Conservation (phyloP, 2,329 filamentous ascomycete species). For the Cytospora mali region DNA sequence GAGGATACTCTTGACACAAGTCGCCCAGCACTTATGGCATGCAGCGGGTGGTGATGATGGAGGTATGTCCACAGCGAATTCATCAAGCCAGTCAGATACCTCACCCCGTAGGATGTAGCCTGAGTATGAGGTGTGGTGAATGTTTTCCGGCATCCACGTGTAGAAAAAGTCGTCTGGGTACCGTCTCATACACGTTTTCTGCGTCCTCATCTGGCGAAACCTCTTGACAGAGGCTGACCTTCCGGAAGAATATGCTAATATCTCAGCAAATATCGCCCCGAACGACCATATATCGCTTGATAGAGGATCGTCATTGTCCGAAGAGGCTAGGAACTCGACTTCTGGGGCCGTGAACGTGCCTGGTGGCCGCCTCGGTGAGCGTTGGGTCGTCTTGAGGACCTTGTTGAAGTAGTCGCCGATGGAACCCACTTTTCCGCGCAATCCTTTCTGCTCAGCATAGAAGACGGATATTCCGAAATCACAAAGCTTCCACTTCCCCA, state of each 20-base stretch:
- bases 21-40: constrained; percentile 22
- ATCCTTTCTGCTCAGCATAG: neutral
- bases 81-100: constrained; percentile 9
- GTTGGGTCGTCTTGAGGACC: constrained; percentile 5
- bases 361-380: constrained; percentile 9
- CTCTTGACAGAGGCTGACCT: neutral
- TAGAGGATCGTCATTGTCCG: neutral
- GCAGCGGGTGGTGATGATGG: neutral
- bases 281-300: constrained; percentile 25
- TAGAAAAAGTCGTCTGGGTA: constrained; percentile 20
- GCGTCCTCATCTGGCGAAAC: constrained; percentile 7
- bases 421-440: neutral
- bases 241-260: constrained; percentile 16
- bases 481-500: constrained; percentile 25
- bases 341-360: constrained; percentile 24
- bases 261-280: constrained; percentile 24
- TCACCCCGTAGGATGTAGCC: neutral
- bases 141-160: neutral
- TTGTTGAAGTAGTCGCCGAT: constrained; percentile 19
- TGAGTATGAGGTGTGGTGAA: neutral
- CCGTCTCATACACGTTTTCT: neutral
- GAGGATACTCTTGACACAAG: constrained; percentile 11
- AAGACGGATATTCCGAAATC: constrained; percentile 29
- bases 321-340: constrained; percentile 1
- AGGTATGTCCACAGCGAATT: neutral